phyloP scores from a whole-genome alignment of 768 basidiomycete species.

The Asterophora lycoperdoides region DNA sequence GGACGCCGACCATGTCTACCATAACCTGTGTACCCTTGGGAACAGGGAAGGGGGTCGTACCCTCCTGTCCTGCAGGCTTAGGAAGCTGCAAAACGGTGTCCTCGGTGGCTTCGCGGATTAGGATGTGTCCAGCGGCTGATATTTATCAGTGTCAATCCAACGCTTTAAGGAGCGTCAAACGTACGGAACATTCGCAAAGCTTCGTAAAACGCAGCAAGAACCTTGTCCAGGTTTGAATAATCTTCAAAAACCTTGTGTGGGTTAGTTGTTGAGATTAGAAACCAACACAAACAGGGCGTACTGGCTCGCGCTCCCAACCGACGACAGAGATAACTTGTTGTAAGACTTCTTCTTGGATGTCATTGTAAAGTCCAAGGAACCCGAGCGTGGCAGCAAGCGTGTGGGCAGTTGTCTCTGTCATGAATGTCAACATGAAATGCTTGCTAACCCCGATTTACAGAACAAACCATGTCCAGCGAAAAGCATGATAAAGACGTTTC shows the following conservation, averaged over 20 bases:
- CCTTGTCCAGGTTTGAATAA: constrained; percentile 38
- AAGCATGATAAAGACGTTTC: constrained; percentile 48
- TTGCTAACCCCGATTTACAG: neutral
- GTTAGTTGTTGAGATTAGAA: neutral
- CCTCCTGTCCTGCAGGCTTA: constrained; percentile 37
- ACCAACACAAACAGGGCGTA: constrained; percentile 3
- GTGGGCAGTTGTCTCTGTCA: constrained; percentile 41
- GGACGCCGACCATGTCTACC: constrained; percentile 46
- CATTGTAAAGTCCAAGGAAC: constrained; percentile 37
- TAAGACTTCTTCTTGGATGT: constrained; percentile 40
- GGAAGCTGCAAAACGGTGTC: constrained; percentile 40
- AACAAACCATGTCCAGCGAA: constrained; percentile 53
- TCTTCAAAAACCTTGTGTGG: constrained; percentile 33
- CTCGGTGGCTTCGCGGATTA: constrained; percentile 40
- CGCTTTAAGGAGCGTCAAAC: constrained; percentile 13
- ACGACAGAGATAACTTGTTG: constrained; percentile 35
- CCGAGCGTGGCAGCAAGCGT: constrained; percentile 40
- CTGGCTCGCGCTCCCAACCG: constrained; percentile 31
- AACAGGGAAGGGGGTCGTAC: constrained; percentile 31
- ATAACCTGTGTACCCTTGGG: constrained; percentile 38
- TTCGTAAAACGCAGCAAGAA: constrained; percentile 41
- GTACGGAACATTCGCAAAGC: constrained; percentile 42
- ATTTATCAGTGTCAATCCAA: neutral
- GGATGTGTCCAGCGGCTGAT: constrained; percentile 35
- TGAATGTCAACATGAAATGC: neutral